phyloP scores from a whole-genome alignment of 164 flowering plant genomes.

The Pachysandra terminalis region DNA sequence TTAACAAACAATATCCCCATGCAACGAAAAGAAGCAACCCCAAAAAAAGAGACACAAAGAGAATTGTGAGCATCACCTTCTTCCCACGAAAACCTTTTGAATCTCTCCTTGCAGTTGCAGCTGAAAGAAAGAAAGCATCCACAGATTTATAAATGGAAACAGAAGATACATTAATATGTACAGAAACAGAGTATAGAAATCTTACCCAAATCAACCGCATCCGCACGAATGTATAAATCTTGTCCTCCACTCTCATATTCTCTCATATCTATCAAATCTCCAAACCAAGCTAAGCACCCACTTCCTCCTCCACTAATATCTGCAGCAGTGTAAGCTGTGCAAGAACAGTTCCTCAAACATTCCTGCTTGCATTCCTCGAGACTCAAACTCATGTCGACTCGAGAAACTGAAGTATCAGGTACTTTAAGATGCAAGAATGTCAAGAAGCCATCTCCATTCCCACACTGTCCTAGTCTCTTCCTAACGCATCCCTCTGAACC shows the following conservation, averaged over 20 bases:
- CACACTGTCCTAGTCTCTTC: slow-evolving; percentile 22
- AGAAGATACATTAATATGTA: too few relatives aligned
- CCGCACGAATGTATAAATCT: slow-evolving; percentile 26
- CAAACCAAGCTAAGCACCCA: slow-evolving; percentile 34
- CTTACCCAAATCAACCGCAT: slow-evolving; percentile 25
- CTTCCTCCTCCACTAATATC: slow-evolving; percentile 31
- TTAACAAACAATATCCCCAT: not conserved
- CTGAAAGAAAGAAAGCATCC: not conserved
- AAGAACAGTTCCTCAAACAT: slow-evolving; percentile 43
- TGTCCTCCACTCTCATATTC: slow-evolving; percentile 18
- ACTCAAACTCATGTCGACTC: slow-evolving; percentile 23
- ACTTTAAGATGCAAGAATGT: slow-evolving; percentile 20
- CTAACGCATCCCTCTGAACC: slow-evolving; percentile 46
- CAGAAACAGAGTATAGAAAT: too few relatives aligned
- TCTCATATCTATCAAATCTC: slow-evolving; percentile 20
- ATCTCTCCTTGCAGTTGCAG: slow-evolving; percentile 3
- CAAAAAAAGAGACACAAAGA: not conserved
- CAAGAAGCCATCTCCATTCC: slow-evolving; percentile 17
- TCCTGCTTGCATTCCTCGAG: slow-evolving; percentile 27
- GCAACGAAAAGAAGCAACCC: not conserved
- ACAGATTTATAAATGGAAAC: too few relatives aligned
- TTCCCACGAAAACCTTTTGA: not conserved
- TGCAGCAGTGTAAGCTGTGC: slow-evolving; percentile 37
- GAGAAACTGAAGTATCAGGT: slow-evolving; percentile 18
- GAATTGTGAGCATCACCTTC: not conserved